Evolutionary conservation across 495 filamentous ascomycete genomes (phyloP).

Genomic region (Staphylotrichum tortipilum): DNA sequence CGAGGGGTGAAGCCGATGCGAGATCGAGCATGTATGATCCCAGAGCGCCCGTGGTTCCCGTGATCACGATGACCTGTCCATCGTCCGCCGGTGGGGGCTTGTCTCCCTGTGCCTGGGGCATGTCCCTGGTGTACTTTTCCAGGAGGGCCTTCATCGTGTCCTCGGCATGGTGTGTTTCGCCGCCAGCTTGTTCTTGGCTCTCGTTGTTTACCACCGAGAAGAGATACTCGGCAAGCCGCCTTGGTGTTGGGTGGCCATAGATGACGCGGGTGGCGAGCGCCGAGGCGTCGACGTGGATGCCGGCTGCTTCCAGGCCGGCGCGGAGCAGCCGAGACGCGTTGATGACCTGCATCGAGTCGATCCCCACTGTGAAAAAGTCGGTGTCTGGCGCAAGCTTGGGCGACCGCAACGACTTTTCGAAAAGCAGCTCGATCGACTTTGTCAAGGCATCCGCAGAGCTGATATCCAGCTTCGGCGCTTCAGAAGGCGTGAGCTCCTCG

Average conservation of each 20-base stretch:
- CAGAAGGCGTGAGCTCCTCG: slow-evolving; percentile 10
- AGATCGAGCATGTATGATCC: slow-evolving; percentile 48
- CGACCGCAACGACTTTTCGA: slow-evolving; percentile 21
- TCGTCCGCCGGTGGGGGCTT: slow-evolving; percentile 28
- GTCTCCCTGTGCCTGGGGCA: slow-evolving; percentile 18
- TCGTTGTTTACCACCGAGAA: slow-evolving; percentile 13
- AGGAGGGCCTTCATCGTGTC: slow-evolving; percentile 27
- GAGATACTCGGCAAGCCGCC: slow-evolving; percentile 27
- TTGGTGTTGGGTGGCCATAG: slow-evolving; percentile 32
- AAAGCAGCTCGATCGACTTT: slow-evolving; percentile 29
- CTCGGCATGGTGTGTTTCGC: slow-evolving; percentile 15
- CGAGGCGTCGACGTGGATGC: slow-evolving; percentile 20
- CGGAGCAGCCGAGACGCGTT: slow-evolving; percentile 30
- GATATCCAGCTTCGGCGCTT: slow-evolving; percentile 22
- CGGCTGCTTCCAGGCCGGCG: slow-evolving; percentile 24
- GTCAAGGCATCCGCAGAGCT: slow-evolving; percentile 23
- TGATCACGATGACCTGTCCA: slow-evolving; percentile 44
- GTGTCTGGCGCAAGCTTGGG: slow-evolving; percentile 28
- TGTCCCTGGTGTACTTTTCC: slow-evolving; percentile 31
- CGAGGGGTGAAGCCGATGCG: slow-evolving; percentile 27
- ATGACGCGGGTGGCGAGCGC: slow-evolving; percentile 30
- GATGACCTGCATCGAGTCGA: slow-evolving; percentile 48
- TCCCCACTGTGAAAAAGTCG: slow-evolving; percentile 36
- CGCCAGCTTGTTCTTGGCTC: slow-evolving; percentile 8
- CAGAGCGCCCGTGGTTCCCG: slow-evolving; percentile 51